These are phyloP conservation scores for Aschersonia sp. DNA, from an alignment of 2,329 filamentous ascomycete genomes.

Conservation along the genomic window DNA sequence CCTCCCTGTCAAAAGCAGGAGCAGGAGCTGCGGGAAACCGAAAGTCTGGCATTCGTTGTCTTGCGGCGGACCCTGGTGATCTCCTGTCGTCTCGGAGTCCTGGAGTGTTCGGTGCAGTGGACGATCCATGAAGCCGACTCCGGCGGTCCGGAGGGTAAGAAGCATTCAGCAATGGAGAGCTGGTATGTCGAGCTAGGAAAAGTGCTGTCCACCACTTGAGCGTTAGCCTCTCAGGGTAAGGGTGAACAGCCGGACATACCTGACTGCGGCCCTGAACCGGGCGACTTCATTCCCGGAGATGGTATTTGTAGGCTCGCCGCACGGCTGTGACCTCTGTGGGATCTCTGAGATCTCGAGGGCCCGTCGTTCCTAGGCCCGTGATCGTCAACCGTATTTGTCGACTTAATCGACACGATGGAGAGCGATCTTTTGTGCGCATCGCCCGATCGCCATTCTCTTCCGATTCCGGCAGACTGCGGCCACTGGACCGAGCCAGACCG, in stretches of 20 bases:
- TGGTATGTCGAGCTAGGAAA: constrained; percentile 27
- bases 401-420: constrained; percentile 68
- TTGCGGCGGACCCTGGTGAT: constrained; percentile 18
- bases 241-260: constrained; percentile 14
- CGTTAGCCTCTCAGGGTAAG: neutral
- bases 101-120: constrained; percentile 32
- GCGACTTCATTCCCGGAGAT: constrained; percentile 25
- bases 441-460: constrained; percentile 19
- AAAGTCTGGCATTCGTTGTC: constrained; percentile 32
- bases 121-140: constrained; percentile 23
- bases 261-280: constrained; percentile 22
- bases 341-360: constrained; percentile 29
- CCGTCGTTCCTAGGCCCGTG: constrained; percentile 26
- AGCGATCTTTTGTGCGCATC: constrained; percentile 61
- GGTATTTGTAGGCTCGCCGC: constrained; percentile 69
- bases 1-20: constrained; percentile 24
- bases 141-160: constrained; percentile 37
- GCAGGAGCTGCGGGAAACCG: constrained; percentile 33
- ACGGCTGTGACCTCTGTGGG: constrained; percentile 52
- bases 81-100: constrained; percentile 17
- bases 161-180: constrained; percentile 37
- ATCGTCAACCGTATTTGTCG: constrained; percentile 33
- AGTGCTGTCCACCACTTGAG: constrained; percentile 10
- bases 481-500: constrained; percentile 33
- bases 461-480: constrained; percentile 18